phyloP scores from a whole-genome alignment of 352 stramenopile genomes.

The Globisporangium alternatum region DNA sequence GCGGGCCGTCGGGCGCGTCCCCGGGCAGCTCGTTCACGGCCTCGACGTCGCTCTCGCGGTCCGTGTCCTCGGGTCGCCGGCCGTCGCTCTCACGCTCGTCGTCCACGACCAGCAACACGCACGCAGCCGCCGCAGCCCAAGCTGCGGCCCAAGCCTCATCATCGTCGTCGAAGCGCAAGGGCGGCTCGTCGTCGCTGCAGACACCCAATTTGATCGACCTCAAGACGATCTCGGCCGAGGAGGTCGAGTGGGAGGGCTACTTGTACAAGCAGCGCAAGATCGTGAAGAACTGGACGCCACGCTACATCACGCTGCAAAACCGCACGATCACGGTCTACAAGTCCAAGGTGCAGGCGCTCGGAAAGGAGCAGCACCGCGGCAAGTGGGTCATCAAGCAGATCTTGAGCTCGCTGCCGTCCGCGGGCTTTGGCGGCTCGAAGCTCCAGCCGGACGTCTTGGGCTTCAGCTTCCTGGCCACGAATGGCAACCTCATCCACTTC shows the following conservation, averaged over 20 bases:
- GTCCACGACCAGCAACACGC: slow-evolving; percentile 24
- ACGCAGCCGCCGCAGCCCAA: slow-evolving; percentile 7
- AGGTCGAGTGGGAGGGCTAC: slow-evolving; percentile 88
- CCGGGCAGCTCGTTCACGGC: slow-evolving; percentile 19
- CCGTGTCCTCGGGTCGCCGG: slow-evolving; percentile 22
- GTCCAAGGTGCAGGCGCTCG: slow-evolving; percentile 82
- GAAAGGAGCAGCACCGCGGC: slow-evolving; percentile 73
- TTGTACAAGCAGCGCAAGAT: slow-evolving; percentile 89
- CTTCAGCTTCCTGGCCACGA: slow-evolving; percentile 83
- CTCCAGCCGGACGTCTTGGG: slow-evolving; percentile 72
- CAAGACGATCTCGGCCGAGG: slow-evolving; percentile 82
- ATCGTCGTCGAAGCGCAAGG: slow-evolving; percentile 7
- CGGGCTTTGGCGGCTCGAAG: slow-evolving; percentile 77
- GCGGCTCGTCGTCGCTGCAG: slow-evolving; percentile 20
- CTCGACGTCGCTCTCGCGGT: slow-evolving; percentile 22
- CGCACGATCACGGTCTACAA: slow-evolving; percentile 82
- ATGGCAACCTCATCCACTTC: slow-evolving; percentile 83
- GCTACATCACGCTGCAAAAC: slow-evolving; percentile 86
- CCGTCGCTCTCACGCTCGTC: slow-evolving; percentile 34
- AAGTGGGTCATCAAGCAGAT: slow-evolving; percentile 84
- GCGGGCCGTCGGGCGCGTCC: slow-evolving; percentile 19
- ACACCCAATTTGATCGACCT: slow-evolving; percentile 85
- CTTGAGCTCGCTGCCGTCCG: slow-evolving; percentile 69
- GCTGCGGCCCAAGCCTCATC: slow-evolving; percentile 18
- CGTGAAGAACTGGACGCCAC: slow-evolving; percentile 86